phyloP scores from a whole-genome alignment of 2,329 filamentous ascomycete genomes.

The Sodiomyces alkalinus region DNA sequence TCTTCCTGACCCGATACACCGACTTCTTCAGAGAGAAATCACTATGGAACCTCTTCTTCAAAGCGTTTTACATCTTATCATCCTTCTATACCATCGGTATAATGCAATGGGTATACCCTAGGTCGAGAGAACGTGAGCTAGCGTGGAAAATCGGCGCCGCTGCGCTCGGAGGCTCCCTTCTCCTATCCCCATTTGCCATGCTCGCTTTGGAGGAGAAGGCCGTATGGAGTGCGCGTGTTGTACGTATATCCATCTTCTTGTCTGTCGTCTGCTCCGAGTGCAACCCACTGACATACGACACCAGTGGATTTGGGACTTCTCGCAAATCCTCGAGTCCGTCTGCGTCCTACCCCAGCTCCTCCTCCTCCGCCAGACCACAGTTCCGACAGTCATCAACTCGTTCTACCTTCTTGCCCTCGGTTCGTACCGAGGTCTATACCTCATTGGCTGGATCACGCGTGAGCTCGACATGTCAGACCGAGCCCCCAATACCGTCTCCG shows the following conservation, averaged over 20 bases:
- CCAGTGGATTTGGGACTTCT: constrained; percentile 76
- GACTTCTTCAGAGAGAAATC: constrained; percentile 52
- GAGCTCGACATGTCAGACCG: constrained; percentile 41
- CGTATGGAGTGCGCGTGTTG: constrained; percentile 33
- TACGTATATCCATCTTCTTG: constrained; percentile 23
- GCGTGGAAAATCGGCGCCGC: constrained; percentile 81
- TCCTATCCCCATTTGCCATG: constrained; percentile 58
- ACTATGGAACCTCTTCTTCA: constrained; percentile 65
- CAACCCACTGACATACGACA: constrained; percentile 6
- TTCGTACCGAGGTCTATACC: constrained; percentile 76
- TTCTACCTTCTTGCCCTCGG: constrained; percentile 84
- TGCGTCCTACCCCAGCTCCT: constrained; percentile 85
- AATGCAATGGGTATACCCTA: constrained; percentile 75
- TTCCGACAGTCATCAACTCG: constrained; percentile 93
- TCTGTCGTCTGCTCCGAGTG: background rate
- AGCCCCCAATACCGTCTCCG: constrained; percentile 53
- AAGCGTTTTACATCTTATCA: constrained; percentile 74
- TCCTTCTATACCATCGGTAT: constrained; percentile 76
- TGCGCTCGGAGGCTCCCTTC: constrained; percentile 47
- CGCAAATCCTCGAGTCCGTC: constrained; percentile 79
- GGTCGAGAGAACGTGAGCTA: constrained; percentile 79
- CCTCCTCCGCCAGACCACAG: constrained; percentile 82
- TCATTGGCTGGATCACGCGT: constrained; percentile 78
- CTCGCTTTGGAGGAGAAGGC: constrained; percentile 43
- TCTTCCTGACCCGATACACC: constrained; percentile 78